These are phyloP conservation scores for Pulveroboletus sp. DNA, from an alignment of 768 basidiomycete species.

Conservation along the genomic window DNA sequence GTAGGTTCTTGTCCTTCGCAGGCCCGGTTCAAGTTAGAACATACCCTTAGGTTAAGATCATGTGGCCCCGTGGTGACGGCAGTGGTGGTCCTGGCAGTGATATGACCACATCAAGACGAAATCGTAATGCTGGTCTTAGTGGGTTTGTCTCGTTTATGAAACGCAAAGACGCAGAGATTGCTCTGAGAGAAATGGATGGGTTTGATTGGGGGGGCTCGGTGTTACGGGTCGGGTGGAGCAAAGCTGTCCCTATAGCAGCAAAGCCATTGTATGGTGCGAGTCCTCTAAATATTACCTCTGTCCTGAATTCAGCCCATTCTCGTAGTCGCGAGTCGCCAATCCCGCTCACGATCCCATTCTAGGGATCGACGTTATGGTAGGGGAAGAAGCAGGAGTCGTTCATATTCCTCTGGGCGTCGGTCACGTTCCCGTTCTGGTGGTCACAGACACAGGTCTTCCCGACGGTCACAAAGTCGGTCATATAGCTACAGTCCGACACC, in stretches of 20 bases:
- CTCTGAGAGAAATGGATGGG: conserved; percentile 86
- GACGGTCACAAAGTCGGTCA: conserved; percentile 25
- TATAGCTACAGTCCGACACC: conserved; percentile 33
- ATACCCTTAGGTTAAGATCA: conserved; percentile 77
- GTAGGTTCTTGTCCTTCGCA: conserved; percentile 39
- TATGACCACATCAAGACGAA: conserved; percentile 66
- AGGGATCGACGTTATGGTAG: conserved; percentile 25
- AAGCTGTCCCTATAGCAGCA: conserved; percentile 82
- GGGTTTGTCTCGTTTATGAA: conserved; percentile 98
- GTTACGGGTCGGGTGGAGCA: conserved; percentile 93
- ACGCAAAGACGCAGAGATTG: conserved; percentile 83
- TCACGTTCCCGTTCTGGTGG: conserved; percentile 33
- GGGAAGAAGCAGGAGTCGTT: conserved; percentile 25
- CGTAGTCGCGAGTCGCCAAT: conserved; percentile 23
- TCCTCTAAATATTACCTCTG: neutral
- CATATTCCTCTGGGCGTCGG: conserved; percentile 19
- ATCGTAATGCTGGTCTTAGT: conserved; percentile 74
- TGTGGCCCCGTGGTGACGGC: conserved; percentile 94
- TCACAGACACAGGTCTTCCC: conserved; percentile 21
- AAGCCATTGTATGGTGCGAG: conserved; percentile 75
- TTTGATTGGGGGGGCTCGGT: conserved; percentile 91
- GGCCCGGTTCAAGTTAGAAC: neutral
- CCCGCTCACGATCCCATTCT: conserved; percentile 33
- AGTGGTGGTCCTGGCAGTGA: conserved; percentile 65
- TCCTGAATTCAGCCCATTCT: neutral